Percentiles rank a stretch among this genome's conserved stretches.
phyloP scores from a whole-genome alignment of 73 alveolate species.

The Symbiodinium pilosum region DNA sequence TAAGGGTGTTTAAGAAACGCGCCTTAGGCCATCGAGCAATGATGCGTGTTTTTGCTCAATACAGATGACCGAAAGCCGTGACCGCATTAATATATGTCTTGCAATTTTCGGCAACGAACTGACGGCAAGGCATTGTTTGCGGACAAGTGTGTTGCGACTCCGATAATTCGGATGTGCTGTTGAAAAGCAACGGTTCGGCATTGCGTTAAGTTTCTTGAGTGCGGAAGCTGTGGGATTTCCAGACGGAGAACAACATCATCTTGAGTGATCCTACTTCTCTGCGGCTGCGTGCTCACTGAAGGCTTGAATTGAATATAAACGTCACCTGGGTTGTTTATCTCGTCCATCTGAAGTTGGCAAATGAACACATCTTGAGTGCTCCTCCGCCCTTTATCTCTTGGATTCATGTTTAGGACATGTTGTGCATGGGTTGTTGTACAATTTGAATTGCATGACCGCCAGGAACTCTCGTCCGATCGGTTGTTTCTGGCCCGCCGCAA shows the following conservation, averaged over 20 bases:
- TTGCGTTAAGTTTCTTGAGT: background rate
- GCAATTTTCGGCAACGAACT: background rate
- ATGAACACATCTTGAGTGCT: background rate
- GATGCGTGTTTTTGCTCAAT: background rate
- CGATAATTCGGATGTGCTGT: background rate
- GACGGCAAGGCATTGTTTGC: background rate
- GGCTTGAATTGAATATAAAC: background rate
- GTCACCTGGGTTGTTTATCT: background rate
- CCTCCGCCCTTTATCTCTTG: background rate
- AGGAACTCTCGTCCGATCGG: background rate
- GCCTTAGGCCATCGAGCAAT: background rate
- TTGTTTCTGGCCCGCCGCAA: background rate
- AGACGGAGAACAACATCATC: background rate
- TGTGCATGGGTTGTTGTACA: background rate
- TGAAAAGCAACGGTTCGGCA: background rate
- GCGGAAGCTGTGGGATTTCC: background rate
- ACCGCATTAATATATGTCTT: background rate
- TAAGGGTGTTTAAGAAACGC: background rate
- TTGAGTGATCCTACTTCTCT: background rate
- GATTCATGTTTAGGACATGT: background rate
- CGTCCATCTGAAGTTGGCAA: background rate
- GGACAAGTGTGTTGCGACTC: background rate
- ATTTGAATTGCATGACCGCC: background rate
- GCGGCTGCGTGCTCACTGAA: background rate
- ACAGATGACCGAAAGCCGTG: background rate